Evolutionary conservation across 2,329 filamentous ascomycete species (phyloP), one percentile per base, ranked within the genome.

Genomic region (Gnomoniopsis smithogilvyi): DNA sequence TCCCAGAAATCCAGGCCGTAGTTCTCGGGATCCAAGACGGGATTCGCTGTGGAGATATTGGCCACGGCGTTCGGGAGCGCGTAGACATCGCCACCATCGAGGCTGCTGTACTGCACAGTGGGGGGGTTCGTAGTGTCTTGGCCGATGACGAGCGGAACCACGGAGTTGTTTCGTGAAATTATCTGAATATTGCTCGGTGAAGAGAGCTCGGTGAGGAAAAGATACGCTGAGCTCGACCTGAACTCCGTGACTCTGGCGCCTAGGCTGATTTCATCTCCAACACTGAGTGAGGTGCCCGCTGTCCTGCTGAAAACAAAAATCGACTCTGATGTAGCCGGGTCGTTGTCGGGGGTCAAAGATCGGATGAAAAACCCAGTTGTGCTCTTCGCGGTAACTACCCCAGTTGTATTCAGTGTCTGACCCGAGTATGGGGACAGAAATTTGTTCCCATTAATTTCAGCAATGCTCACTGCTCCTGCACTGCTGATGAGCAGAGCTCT

Each of bases 1-100:
- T 91, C 85, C 88, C 88, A 91, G 68, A 90, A 91, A 69, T 91
- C 88, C 33, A 91, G 75, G 2, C 88, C 88, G 66, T 86, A 91
- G 46, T 75, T 72, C 22, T 74, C 73, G 2, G 87, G 87, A 61
- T 87, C 70, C 43, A 91, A 77, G 15, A 74, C 73, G 0, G 87
- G 87, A 68, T 91, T 90, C 36, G 69, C 74, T 6, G 70, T 74
- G 2, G 85, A 87, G 43, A 91, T 68, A 64, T 79, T 78, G 62
- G 75, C 80, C 43, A 75, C 74, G 61, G 84, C 87, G 67, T 88
- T 89, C 12, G 88, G 88, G 4, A 88, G 73, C 1, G 74, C 80
- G 62, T 89, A 89, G 41, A 90, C 75, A 68, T 87, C 83, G 12
- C 85, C 85, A n/a, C 77, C 74, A 63, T 91, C 88, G 2, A 91